Base-by-base conservation (phyloP, 169 alveolate species). In the Plasmodium gonderi region DNA sequence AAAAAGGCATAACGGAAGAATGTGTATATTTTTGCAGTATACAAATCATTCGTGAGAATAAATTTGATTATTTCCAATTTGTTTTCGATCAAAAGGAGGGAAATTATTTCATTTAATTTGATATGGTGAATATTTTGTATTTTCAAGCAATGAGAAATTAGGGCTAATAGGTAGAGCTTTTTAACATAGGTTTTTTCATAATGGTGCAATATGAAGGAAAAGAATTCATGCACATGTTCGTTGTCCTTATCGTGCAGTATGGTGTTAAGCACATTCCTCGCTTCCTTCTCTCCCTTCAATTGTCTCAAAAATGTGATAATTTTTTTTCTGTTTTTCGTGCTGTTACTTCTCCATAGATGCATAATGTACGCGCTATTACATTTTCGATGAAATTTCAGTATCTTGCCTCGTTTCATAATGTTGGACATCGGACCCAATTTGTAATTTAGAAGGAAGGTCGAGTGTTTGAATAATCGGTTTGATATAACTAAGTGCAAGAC, bases 1-100 rank as follows among this genome's bases (percentile, higher is more conserved):
- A 74, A 49, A 85, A 85, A 74, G 38, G 92, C 92, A 31, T 74
- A 31, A 75, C 67, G 78, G 44, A 72, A 74, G 65, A 85, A 42
- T 20, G 77, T 51, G 29, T 11, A 51, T 36, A 75, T 7, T 2
- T 9, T 49, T 6, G 69, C n/a, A 17, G 20, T 17, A 44, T 49
- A 72, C 17, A 85, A 64, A 64, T 74, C 26, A 5, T 31, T n/a
- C 31, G 36, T 85, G 12, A 85, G 42, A 40, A 85, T 85, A 31
- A 72, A 74, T n/a, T 60, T 74, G 2, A 54, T 20, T 29, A 85
- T 9, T 2, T 72, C 44, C 0, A 74, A 8, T 23, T 85, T 17
- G 17, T 85, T 42, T 17, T 65, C 42, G n/a, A 6, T 14, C 9
- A 85, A n/a, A 29, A 85, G 85, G 0, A 42, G 42, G 20, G 17